Base-by-base conservation (phyloP, 352 stramenopile species). In the Phytophthora europaea region DNA sequence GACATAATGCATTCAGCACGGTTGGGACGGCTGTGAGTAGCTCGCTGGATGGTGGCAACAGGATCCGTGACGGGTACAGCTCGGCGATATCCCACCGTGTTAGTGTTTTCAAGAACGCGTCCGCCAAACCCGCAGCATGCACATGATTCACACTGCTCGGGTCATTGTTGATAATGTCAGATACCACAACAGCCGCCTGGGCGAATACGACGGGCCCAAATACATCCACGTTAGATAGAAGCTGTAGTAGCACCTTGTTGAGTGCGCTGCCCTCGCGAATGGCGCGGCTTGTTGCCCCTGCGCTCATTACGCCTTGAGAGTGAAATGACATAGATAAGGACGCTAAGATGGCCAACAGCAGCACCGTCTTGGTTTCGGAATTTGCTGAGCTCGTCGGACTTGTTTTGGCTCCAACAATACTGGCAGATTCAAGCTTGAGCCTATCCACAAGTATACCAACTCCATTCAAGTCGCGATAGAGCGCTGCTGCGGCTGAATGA, bases 101-200 rank as follows among this genome's bases (percentile, higher is more conserved):
- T n/a, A 99, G 70, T 59, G 98, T 94, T 51, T 93, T 82, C 13
- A 99, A 82, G 66, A 99, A 99, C 0, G 86, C 89, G 40, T 98
- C 90, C 6, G 96, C 98, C 47, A 99, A 84, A 26, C 98, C 97
- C 23, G 85, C 91, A 60, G 90, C 80, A 73, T 99, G 95, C 7
- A 99, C 91, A 76, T 99, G 87, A 78, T 98, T 94, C 47, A 99
- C 93, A 73, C 98, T 95, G 68, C 83, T 98, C 75, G 83, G 98
- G 81, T 99, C 97, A 47, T 97, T 97, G 82, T 99, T 99, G 82
- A 99, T 98, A n/a, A 99, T 87, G 82, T 99, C 97, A 10, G 91
- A 94, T 34, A 99, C 83, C 36, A 99, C 82, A 22, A 97, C 97
- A 4, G 89, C 81, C 12, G 95, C 81, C 61, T 99, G 89, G 23